A percentile compares a stretch with the other conserved stretches of the same genome.
phyloP scores from a whole-genome alignment of 306 rosid species.

The Comarum palustre region DNA sequence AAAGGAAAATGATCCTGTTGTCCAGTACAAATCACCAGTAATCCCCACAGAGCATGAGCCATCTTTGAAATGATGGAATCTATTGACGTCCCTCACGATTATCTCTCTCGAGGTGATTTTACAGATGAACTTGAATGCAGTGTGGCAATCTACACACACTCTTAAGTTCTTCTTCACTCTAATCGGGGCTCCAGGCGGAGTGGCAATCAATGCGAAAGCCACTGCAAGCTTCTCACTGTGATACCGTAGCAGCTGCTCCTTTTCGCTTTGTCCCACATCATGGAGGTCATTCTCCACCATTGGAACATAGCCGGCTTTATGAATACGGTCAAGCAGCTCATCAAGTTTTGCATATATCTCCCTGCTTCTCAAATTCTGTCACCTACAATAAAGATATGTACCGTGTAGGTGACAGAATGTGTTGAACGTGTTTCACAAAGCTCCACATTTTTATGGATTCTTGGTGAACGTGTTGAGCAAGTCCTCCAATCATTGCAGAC shows the following conservation, averaged over 20 bases:
- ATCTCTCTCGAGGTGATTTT: slow-evolving; percentile 69
- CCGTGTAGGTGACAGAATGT: too few relatives aligned
- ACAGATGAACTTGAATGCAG: slow-evolving; percentile 62
- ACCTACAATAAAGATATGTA: slow-evolving; percentile 71
- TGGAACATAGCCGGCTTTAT: slow-evolving; percentile 75
- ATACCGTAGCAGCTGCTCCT: slow-evolving; percentile 55
- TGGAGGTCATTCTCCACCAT: slow-evolving; percentile 72
- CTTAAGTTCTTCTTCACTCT: slow-evolving; percentile 87
- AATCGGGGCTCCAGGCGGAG: slow-evolving; percentile 63
- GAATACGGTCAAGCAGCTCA: slow-evolving; percentile 49
- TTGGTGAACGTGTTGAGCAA: slow-evolving; percentile 89
- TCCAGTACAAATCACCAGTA: slow-evolving; percentile 51
- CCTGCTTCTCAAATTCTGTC: slow-evolving; percentile 62
- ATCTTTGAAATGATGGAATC: slow-evolving; percentile 83
- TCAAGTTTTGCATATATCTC: slow-evolving; percentile 79
- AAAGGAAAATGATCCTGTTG: neutral
- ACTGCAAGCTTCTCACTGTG: slow-evolving; percentile 94
- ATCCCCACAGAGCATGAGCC: slow-evolving; percentile 88
- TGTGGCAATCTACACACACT: slow-evolving; percentile 79
- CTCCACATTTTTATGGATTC: slow-evolving; percentile 72
- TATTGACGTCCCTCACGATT: slow-evolving; percentile 69
- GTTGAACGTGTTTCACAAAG: too few relatives aligned
- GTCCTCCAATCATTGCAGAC: slow-evolving; percentile 97
- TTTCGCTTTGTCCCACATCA: slow-evolving; percentile 64
- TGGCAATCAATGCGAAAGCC: slow-evolving; percentile 75